A percentile compares a stretch with the other conserved stretches of the same genome.
Conservation (phyloP, 805 yeast genomes). For the Pichia eremophila region DNA sequence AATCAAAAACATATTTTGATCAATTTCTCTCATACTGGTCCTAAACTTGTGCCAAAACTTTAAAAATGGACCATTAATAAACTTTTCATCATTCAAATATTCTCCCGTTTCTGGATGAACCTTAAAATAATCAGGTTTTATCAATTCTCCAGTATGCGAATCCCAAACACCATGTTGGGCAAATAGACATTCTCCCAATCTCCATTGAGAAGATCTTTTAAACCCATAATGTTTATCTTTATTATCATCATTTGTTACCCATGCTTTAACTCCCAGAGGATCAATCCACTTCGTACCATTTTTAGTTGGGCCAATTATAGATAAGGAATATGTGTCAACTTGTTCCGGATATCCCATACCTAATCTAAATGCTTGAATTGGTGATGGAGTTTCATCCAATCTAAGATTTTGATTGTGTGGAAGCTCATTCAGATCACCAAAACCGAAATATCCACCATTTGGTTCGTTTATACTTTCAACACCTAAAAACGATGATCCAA, state of each 20-base stretch:
- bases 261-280: conserved; percentile 59
- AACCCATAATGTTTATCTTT: conserved; percentile 64
- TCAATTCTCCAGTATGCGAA: conserved; percentile 28
- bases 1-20: conserved; percentile 43
- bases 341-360: conserved; percentile 70
- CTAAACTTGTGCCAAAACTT: conserved; percentile 49
- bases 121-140: conserved; percentile 44
- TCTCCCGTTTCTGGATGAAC: conserved; percentile 30
- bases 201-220: conserved; percentile 56
- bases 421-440: conserved; percentile 39
- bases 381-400: conserved; percentile 77
- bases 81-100: conserved; percentile 39
- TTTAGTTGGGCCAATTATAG: conserved; percentile 70
- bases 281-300: conserved; percentile 47
- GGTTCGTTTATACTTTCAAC: conserved; percentile 86
- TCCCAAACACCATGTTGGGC: conserved; percentile 77
- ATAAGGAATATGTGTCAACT: conserved; percentile 61
- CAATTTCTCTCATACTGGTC: conserved; percentile 35
- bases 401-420: conserved; percentile 60
- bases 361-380: conserved; percentile 58
- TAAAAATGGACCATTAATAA: conserved; percentile 57
- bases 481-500: conserved; percentile 51
- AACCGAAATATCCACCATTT: conserved; percentile 63
- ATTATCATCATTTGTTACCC: conserved; percentile 46
- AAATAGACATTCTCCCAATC: conserved; percentile 69